Conservation (phyloP, 2,329 filamentous ascomycete genomes). For the Colletotrichum australisinense region DNA sequence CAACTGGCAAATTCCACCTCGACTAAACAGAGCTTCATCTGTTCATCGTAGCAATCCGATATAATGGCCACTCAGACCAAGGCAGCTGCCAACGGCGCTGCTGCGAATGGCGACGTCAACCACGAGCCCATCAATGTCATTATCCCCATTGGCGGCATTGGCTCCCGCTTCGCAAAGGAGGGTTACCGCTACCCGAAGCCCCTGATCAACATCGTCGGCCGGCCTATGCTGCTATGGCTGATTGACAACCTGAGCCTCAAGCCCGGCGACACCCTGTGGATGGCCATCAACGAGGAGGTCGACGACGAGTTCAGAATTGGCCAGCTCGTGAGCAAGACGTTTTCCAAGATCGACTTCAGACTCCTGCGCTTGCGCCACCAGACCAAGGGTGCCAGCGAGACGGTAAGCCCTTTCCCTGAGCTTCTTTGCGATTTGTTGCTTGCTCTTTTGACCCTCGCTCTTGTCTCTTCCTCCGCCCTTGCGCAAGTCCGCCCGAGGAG, state of each 20-base stretch:
- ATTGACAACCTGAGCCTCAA: conserved; percentile 42
- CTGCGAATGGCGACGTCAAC: conserved; percentile 24
- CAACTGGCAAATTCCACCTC: background rate
- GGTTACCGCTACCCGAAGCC: conserved; percentile 46
- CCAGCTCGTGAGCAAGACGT: conserved; percentile 41
- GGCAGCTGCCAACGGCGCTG: conserved; percentile 22
- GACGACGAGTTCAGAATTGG: conserved; percentile 44
- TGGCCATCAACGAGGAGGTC: conserved; percentile 44
- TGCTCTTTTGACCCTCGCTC: background rate
- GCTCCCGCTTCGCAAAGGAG: conserved; percentile 44
- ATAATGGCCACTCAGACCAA: conserved; percentile 28
- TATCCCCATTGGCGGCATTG: conserved; percentile 46
- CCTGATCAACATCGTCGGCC: conserved; percentile 46
- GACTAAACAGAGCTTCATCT: background rate
- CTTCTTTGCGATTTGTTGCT: background rate
- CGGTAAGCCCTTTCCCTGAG: conserved; percentile 33
- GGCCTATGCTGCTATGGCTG: conserved; percentile 45
- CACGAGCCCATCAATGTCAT: conserved; percentile 44
- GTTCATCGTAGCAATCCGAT: background rate
- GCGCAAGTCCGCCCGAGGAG: background rate
- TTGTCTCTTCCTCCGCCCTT: background rate
- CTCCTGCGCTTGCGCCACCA: conserved; percentile 41
- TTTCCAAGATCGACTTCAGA: conserved; percentile 40
- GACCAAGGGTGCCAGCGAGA: conserved; percentile 45
- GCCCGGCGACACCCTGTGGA: conserved; percentile 42